Percentiles rank a stretch among this genome's conserved stretches.
phyloP scores from a whole-genome alignment of 2,329 filamentous ascomycete genomes.

The Elsinoe arachidis region DNA sequence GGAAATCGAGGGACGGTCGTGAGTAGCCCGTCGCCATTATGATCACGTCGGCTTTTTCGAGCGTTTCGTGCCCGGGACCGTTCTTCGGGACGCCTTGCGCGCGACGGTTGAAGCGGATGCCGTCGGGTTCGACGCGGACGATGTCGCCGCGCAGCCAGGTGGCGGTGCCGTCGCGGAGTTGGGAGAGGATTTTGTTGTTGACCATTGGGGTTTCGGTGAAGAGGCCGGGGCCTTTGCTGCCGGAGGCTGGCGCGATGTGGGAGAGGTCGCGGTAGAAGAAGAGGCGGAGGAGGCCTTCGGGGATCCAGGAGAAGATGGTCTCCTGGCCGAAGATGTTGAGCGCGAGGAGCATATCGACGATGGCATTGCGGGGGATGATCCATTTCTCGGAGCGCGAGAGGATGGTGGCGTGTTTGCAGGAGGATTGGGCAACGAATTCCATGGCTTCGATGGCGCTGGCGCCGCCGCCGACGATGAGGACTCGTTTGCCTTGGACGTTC shows the following conservation, averaged over 20 bases:
- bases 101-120: conserved; percentile 63
- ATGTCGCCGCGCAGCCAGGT: conserved; percentile 80
- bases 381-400: conserved; percentile 69
- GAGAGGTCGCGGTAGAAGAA: conserved; percentile 77
- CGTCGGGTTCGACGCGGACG: conserved; percentile 54
- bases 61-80: conserved; percentile 60
- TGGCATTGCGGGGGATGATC: conserved; percentile 73
- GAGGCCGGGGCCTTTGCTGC: conserved; percentile 45
- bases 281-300: conserved; percentile 63
- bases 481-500: conserved; percentile 62
- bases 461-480: conserved; percentile 69
- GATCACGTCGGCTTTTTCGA: conserved; percentile 64
- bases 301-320: conserved; percentile 66
- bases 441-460: conserved; percentile 75
- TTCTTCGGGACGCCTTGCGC: conserved; percentile 63
- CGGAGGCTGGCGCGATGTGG: conserved; percentile 55
- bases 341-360: conserved; percentile 64
- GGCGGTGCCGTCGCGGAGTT: conserved; percentile 61
- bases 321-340: conserved; percentile 74
- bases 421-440: conserved; percentile 62
- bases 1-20: conserved; percentile 62
- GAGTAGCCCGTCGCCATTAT: conserved; percentile 79
- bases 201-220: conserved; percentile 83
- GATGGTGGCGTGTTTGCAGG: conserved; percentile 61
- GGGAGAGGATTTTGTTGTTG: conserved; percentile 70